Evolutionary conservation across 805 yeast species (phyloP), one percentile per base, ranked within the genome.

Genomic region (Saturnispora ahearnii): DNA sequence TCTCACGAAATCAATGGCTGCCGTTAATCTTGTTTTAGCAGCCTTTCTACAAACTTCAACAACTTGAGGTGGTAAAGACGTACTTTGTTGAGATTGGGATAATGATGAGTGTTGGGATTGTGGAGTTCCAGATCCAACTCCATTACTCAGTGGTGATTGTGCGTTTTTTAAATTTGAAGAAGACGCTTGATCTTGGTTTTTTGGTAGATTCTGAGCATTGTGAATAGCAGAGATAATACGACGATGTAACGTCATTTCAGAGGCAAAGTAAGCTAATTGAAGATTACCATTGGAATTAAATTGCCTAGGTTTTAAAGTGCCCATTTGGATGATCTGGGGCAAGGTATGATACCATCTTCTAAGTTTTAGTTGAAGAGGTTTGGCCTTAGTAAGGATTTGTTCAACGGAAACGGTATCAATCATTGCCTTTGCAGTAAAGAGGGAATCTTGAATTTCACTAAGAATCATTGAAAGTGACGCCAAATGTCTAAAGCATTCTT

Each of bases 201-300:
- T 21, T 51, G 45, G 9, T 21, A 15, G 8, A 8, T 24, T 30
- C 28, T 56, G 61, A 40, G 57, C 57, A 8, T 54, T 47, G 21
- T 73, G 73, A 43, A 84, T 66, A 9, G 78, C 69, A 5, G 84
- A 73, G 24, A 84, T 77, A 48, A 86, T 86, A 58, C 81, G 80
- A 45, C 97, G 70, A 64, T 90, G 97, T 24, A 90, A 69, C 0
- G 93, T 84, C 36, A 90, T 78, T 61, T 90, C 98, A 0, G 95
- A 84, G 0, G 95, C 91, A 67, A 89, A 86, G 63, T 90, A 90
- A 1, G 95, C 84, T 44, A 90, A 66, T 50, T 89, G 95, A 46
- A 90, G 69, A 54, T 84, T 81, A 0, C 95, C 91, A 61, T 84
- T 82, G 13, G 90, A 76, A 58, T 82, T 84, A 49, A 82, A 74